Percentiles rank a stretch among this genome's conserved stretches.
Evolutionary conservation across 2,329 filamentous ascomycete genomes (phyloP).

Genomic region (Tolypocladium tropicale): DNA sequence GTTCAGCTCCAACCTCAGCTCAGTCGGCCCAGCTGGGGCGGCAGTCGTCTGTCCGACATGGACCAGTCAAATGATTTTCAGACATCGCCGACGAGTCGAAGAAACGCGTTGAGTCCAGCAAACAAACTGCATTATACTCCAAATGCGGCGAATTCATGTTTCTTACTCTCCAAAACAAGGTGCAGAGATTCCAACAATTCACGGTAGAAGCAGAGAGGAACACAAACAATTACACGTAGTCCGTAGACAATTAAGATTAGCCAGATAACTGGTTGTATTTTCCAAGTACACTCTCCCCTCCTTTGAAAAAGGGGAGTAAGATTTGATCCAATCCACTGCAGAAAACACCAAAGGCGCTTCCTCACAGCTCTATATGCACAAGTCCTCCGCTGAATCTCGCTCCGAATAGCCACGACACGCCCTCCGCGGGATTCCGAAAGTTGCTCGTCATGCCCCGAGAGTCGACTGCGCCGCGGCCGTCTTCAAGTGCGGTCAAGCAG

Average conservation of each 20-base stretch:
- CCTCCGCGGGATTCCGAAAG: background rate
- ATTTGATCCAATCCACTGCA: slow-evolving; percentile 4
- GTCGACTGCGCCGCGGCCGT: background rate
- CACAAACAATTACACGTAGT: background rate
- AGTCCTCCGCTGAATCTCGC: background rate
- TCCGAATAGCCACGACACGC: background rate
- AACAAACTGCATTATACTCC: too few species aligned
- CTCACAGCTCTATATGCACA: background rate
- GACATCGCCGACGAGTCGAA: background rate
- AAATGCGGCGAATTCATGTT: too few species aligned
- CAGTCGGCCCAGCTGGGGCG: background rate
- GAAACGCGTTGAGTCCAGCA: background rate
- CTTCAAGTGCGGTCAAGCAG: background rate
- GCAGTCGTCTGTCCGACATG: background rate
- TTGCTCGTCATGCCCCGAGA: background rate
- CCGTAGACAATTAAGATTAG: slow-evolving; percentile 9
- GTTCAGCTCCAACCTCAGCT: background rate
- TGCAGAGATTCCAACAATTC: too few species aligned
- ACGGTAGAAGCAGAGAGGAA: too few species aligned
- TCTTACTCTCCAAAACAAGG: too few species aligned
- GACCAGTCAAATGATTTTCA: background rate
- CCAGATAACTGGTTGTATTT: slow-evolving; percentile 11
- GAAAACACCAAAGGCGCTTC: background rate
- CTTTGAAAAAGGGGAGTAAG: background rate
- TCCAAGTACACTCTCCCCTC: slow-evolving; percentile 7